Percentiles rank a stretch among this genome's conserved stretches.
These are phyloP conservation scores for Paraphaeosphaeria minitans DNA, from an alignment of 2,329 filamentous ascomycete species.

Conservation along the genomic window DNA sequence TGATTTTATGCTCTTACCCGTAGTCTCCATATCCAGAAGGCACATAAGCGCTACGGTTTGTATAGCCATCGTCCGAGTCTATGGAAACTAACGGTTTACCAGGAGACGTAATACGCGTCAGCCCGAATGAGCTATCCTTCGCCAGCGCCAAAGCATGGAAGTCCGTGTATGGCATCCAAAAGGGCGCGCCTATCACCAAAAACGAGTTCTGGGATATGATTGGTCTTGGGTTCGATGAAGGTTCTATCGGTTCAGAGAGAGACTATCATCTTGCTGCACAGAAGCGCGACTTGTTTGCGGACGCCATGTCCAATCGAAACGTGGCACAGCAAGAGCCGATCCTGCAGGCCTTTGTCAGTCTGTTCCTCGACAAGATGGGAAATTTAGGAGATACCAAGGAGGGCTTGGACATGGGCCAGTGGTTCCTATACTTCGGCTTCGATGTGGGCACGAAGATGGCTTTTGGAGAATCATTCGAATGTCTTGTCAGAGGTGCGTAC, in stretches of 20 bases:
- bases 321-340: neutral
- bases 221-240: conserved; percentile 3
- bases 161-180: neutral
- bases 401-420: conserved; percentile 7
- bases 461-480: conserved; percentile 29
- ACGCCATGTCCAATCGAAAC: neutral
- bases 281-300: conserved; percentile 5
- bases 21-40: neutral
- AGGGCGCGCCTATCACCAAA: neutral
- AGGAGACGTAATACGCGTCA: conserved; percentile 3
- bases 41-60: neutral
- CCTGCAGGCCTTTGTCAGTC: neutral
- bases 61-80: neutral
- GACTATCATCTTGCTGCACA: neutral
- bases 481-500: conserved; percentile 11
- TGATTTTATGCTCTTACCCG: neutral
- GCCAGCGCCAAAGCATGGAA: conserved; percentile 1
- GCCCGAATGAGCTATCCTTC: conserved; percentile 3
- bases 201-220: conserved; percentile 3
- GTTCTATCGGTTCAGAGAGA: conserved; percentile 1
- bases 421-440: conserved; percentile 14
- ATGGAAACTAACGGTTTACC: neutral
- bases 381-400: neutral
- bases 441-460: conserved; percentile 30
- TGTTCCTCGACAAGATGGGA: conserved; percentile 2